These are phyloP conservation scores for Perkinsus olseni DNA, from an alignment of 169 alveolate genomes.

Conservation along the genomic window DNA sequence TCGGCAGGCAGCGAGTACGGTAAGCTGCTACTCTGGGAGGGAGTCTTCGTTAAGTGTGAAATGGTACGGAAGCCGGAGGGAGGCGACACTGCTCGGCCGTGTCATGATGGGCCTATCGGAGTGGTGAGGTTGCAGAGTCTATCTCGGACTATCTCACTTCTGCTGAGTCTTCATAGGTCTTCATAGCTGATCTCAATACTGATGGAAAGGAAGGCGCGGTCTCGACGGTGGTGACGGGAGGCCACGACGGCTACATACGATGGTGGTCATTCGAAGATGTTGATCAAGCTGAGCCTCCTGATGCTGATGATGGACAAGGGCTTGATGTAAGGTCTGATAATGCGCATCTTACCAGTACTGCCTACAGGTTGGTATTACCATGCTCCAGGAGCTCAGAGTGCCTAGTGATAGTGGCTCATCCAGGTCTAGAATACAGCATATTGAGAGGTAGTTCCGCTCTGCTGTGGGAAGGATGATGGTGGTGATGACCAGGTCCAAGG, in stretches of 20 bases:
- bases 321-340: no score
- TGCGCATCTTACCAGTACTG: no score
- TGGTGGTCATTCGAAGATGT: slow-evolving; percentile 73
- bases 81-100: slow-evolving; percentile 31
- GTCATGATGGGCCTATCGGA: slow-evolving; percentile 64
- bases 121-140: slow-evolving; percentile 35
- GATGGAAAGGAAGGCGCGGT: slow-evolving; percentile 22
- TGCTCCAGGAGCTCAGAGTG: background rate
- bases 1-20: slow-evolving; percentile 63
- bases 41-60: slow-evolving; percentile 71
- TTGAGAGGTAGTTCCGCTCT: background rate
- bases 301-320: slow-evolving; percentile 26
- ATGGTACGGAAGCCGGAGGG: slow-evolving; percentile 42
- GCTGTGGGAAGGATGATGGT: background rate
- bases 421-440: background rate
- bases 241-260: slow-evolving; percentile 68
- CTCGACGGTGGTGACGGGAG: slow-evolving; percentile 50
- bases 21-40: slow-evolving; percentile 80
- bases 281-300: slow-evolving; percentile 72
- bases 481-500: background rate
- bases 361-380: background rate
- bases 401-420: background rate
- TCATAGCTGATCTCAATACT: background rate
- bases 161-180: background rate
- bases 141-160: background rate